Percentiles rank a stretch among this genome's conserved stretches.
phyloP scores from a whole-genome alignment of 148 eudicot genomes.

The Hydrangea macrophylla region DNA sequence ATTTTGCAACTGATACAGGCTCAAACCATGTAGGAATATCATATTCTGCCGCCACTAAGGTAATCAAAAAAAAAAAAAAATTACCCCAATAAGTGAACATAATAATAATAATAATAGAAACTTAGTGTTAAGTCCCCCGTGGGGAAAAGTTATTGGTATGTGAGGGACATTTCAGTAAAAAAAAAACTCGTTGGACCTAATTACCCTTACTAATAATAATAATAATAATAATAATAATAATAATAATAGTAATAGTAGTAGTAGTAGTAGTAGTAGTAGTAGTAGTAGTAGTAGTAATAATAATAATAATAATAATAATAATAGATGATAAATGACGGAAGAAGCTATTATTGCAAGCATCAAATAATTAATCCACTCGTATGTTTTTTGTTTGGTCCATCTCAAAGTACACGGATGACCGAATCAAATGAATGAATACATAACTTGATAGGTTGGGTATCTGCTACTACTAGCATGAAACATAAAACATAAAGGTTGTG shows the following conservation, averaged over 20 bases:
- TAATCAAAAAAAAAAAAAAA: not conserved
- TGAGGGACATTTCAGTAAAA: no score
- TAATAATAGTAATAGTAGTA: no score
- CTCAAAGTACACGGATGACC: not conserved
- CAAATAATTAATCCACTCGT: not conserved
- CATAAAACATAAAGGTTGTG: not conserved
- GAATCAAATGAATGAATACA: conserved; percentile 2
- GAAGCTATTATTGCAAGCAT: not conserved
- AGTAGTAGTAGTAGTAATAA: no score
- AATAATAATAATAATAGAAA: no score
- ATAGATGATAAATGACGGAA: not conserved
- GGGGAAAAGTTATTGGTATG: no score
- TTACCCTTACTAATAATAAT: no score
- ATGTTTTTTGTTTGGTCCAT: not conserved
- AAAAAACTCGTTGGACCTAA: no score
- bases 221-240: no score
- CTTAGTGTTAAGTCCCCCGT: no score
- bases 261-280: no score
- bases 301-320: not conserved
- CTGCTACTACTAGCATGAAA: conserved; percentile 1
- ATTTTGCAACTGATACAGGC: conserved; percentile 94
- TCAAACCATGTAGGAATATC: conserved; percentile 88
- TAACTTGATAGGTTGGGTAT: not conserved
- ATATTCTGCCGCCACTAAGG: conserved; percentile 75
- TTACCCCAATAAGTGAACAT: no score